These are phyloP conservation scores for Fusarium chaquense DNA, from an alignment of 2,329 filamentous ascomycete species.

Conservation along the genomic window DNA sequence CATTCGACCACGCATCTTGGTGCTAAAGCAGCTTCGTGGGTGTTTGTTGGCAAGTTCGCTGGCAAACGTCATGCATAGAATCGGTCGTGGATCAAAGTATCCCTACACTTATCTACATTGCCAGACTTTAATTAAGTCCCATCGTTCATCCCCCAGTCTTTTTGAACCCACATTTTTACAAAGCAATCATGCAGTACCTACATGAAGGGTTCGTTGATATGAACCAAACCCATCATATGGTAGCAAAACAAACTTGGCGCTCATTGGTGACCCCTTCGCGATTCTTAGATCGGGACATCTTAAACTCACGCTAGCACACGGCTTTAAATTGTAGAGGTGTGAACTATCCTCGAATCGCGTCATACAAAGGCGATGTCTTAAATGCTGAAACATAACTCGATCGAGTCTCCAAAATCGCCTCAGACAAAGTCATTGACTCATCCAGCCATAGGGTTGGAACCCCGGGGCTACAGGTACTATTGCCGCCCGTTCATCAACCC, in stretches of 20 bases:
- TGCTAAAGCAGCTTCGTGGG: neutral
- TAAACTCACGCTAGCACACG: neutral
- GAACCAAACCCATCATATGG: neutral
- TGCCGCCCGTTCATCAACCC: constrained; percentile 16
- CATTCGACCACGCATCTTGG: constrained; percentile 1
- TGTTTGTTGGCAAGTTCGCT: neutral
- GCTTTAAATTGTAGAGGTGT: neutral
- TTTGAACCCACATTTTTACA: neutral
- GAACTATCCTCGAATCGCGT: neutral
- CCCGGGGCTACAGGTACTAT: neutral
- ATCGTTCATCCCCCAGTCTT: neutral
- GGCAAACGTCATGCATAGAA: neutral
- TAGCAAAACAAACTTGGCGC: neutral
- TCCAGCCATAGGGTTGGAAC: constrained; percentile 4
- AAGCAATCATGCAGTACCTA: neutral
- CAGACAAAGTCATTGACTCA: constrained; percentile 19
- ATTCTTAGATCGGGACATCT: neutral
- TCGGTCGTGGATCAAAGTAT: neutral
- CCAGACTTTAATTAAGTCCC: neutral
- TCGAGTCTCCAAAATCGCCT: constrained; percentile 5
- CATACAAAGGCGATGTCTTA: constrained; percentile 21
- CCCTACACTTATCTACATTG: neutral
- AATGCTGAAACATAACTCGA: constrained; percentile 15
- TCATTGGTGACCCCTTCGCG: neutral
- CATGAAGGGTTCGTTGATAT: neutral